Base-by-base conservation (phyloP, 164 flowering plant genomes). In the Houttuynia cordata region DNA sequence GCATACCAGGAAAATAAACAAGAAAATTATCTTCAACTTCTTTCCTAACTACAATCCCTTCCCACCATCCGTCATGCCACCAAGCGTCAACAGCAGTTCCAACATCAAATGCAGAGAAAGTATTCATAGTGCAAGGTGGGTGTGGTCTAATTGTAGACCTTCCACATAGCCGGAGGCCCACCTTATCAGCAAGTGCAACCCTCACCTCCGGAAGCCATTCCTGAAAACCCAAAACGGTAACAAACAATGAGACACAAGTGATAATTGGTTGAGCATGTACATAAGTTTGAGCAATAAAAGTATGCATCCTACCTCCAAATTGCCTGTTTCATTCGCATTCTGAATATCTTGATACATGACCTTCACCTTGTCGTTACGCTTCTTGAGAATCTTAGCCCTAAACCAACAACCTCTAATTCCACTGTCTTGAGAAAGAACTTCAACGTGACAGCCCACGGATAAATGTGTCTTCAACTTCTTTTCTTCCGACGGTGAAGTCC, bases 51-150 rank as follows among this genome's bases (percentile, higher is more conserved):
- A 91, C 85, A 60, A 88, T 77, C 50, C 98, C 98, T 74, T 91
- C 98, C 98, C 98, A 86, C 98, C 98, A 91, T 1, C 89, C 95
- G 74, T 85, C 92, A 73, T 80, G 70, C 87, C 83, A 69, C 94
- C 98, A 83, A 1, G 70, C 98, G 70, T 91, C 98, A 51, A 91
- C 96, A 62, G 75, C 53, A 21, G 78, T 59, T 6, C 98, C 98
- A 63, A 80, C 69, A 61, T 71, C 79, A 52, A 73, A 42, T 47
- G 50, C 30, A 54, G 4, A 23, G 34, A 10, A 45, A 45, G 3
- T 45, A 10, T 10, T 45, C 49, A 10, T 45, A 10, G 15, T 62
- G 47, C 61, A 56, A 14, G 60, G 53, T 20, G 77, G 78, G 6
- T 59, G 20, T 0, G 97, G 97, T 30, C 98, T 80, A 63, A 91